Evolutionary conservation across 2,329 filamentous ascomycete species (phyloP).

Genomic region (Exutisphaerella laricina): DNA sequence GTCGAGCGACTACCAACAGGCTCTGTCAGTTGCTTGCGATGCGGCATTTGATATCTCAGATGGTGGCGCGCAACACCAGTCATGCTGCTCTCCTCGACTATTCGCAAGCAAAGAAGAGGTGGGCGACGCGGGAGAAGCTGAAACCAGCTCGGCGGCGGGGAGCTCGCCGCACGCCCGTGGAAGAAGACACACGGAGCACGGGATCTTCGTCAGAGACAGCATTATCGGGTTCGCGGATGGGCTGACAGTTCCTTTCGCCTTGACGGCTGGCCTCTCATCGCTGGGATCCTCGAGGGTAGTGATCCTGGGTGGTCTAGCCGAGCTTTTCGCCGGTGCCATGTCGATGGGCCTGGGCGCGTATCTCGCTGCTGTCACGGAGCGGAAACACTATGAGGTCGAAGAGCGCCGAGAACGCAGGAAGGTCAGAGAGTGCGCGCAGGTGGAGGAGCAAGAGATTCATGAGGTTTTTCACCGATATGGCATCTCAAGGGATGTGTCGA

Average conservation of each 20-base stretch:
- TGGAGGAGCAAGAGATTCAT: constrained; percentile 37
- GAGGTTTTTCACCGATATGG: constrained; percentile 48
- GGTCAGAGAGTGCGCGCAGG: constrained; percentile 40
- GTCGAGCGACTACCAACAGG: neutral
- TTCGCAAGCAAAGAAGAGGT: neutral
- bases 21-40: neutral
- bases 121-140: neutral
- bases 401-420: constrained; percentile 43
- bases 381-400: constrained; percentile 47
- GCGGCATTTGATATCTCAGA: neutral
- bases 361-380: constrained; percentile 58
- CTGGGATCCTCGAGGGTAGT: constrained; percentile 32
- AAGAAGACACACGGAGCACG: constrained; percentile 26
- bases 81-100: neutral
- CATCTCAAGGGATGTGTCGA: constrained; percentile 41
- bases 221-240: constrained; percentile 75
- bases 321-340: constrained; percentile 69
- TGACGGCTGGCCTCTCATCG: constrained; percentile 66
- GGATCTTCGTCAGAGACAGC: constrained; percentile 53
- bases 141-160: neutral
- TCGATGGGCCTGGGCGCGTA: constrained; percentile 74
- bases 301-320: constrained; percentile 61
- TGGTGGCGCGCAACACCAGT: neutral
- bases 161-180: constrained; percentile 3
- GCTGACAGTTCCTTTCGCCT: constrained; percentile 71